Percentiles rank a stretch among this genome's conserved stretches.
Evolutionary conservation across 2,329 filamentous ascomycete genomes (phyloP).

Genomic region (Daldinia eschscholtzii): DNA sequence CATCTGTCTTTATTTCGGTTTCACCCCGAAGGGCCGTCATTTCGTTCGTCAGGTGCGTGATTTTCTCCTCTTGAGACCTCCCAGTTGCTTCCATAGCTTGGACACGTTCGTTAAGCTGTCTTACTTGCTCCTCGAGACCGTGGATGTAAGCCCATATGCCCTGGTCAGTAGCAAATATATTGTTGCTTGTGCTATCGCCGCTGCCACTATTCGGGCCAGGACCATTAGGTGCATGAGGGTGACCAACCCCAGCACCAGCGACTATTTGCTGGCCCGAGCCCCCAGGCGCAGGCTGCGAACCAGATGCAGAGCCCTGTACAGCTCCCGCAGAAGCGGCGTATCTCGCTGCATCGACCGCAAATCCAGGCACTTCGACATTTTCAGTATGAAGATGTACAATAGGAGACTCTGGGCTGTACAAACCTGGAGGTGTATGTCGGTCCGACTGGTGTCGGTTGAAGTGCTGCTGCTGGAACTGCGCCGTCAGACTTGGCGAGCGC

Average conservation of each 20-base stretch:
- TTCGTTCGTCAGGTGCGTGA: slow-evolving; percentile 54
- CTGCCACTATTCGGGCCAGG: slow-evolving; percentile 66
- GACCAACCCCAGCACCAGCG: slow-evolving; percentile 40
- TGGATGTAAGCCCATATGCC: slow-evolving; percentile 81
- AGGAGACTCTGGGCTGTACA: slow-evolving; percentile 50
- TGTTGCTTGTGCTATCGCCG: slow-evolving; percentile 70
- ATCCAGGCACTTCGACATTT: slow-evolving; percentile 48
- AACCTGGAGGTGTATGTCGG: slow-evolving; percentile 66
- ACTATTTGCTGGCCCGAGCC: slow-evolving; percentile 42
- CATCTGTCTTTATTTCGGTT: slow-evolving; percentile 47
- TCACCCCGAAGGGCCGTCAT: slow-evolving; percentile 54
- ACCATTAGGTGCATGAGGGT: slow-evolving; percentile 61
- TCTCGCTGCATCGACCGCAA: slow-evolving; percentile 51
- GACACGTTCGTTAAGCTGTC: slow-evolving; percentile 60
- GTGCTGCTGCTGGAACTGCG: slow-evolving; percentile 75
- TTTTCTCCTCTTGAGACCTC: slow-evolving; percentile 55
- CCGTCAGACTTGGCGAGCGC: slow-evolving; percentile 74
- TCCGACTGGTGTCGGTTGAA: slow-evolving; percentile 69
- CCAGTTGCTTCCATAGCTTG: slow-evolving; percentile 58
- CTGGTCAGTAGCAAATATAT: slow-evolving; percentile 74
- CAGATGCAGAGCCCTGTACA: slow-evolving; percentile 38
- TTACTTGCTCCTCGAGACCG: slow-evolving; percentile 72
- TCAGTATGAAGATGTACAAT: slow-evolving; percentile 46
- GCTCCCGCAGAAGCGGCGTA: slow-evolving; percentile 48
- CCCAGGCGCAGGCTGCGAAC: slow-evolving; percentile 46